Conservation (phyloP, 2,329 filamentous ascomycete species). For the Microcyclosporella mali region DNA sequence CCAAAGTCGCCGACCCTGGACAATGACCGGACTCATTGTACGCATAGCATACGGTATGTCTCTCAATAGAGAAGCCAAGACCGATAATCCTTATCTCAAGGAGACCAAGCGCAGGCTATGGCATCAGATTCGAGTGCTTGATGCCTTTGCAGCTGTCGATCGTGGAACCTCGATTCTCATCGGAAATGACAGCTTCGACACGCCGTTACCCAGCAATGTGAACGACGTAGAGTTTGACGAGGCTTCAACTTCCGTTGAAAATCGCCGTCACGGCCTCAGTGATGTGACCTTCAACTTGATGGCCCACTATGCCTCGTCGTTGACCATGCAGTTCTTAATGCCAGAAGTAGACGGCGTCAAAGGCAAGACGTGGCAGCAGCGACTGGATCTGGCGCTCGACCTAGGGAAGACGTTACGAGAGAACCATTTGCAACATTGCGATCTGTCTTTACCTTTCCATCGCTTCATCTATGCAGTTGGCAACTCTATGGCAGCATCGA, state of each 20-base stretch:
- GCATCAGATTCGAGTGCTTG: constrained; percentile 25
- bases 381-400: constrained; percentile 20
- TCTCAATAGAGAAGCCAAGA: constrained; percentile 21
- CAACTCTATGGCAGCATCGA: constrained; percentile 20
- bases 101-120: constrained; percentile 28
- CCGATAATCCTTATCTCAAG: constrained; percentile 19
- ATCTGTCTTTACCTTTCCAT: constrained; percentile 18
- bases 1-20: constrained; percentile 23
- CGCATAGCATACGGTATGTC: constrained; percentile 26
- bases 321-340: constrained; percentile 14
- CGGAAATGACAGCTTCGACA: constrained; percentile 10
- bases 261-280: constrained; percentile 16
- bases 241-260: constrained; percentile 12
- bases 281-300: constrained; percentile 26
- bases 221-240: constrained; percentile 28
- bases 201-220: constrained; percentile 23
- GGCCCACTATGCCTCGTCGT: constrained; percentile 8
- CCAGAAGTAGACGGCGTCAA: constrained; percentile 10
- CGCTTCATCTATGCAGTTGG: constrained; percentile 19
- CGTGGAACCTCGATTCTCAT: constrained; percentile 23
- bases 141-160: constrained; percentile 23
- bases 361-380: constrained; percentile 24
- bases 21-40: constrained; percentile 21
- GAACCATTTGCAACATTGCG: constrained; percentile 21
- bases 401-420: constrained; percentile 18